These are phyloP conservation scores for slime mould (Dictyostelium discoideum) DNA, from an alignment of 78 protist species.

Conservation along the genomic window DNA sequence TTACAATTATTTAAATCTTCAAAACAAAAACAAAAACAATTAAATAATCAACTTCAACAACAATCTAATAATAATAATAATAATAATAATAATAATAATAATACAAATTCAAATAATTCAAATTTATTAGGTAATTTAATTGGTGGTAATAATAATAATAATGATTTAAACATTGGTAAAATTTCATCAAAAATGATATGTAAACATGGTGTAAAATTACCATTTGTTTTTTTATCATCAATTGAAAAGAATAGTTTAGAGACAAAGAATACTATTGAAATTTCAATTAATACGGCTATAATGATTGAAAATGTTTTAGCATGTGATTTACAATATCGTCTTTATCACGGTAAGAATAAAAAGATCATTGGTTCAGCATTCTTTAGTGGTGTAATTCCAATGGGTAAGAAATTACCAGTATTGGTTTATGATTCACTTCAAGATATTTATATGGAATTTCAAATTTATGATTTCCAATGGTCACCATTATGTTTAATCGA, in stretches of 20 bases:
- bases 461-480: constrained; percentile 64
- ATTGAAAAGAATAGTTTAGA: constrained; percentile 42
- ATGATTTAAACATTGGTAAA: neutral
- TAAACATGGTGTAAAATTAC: constrained; percentile 23
- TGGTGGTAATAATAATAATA: neutral
- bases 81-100: neutral
- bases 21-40: neutral
- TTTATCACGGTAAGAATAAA: constrained; percentile 58
- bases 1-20: constrained; percentile 12
- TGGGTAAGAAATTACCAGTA: constrained; percentile 44
- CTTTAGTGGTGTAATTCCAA: constrained; percentile 30
- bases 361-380: constrained; percentile 63
- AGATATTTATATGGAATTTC: constrained; percentile 69
- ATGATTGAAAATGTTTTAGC: constrained; percentile 77
- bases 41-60: neutral
- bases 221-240: constrained; percentile 27
- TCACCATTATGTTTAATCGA: constrained; percentile 57
- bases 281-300: constrained; percentile 45
- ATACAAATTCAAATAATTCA: neutral
- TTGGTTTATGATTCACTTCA: constrained; percentile 27
- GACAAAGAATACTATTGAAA: constrained; percentile 39
- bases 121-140: constrained; percentile 6
- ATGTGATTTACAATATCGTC: constrained; percentile 40
- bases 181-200: constrained; percentile 55
- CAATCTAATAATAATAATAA: neutral